phyloP scores from a whole-genome alignment of 169 alveolate genomes.

The Plasmodium falciparum region DNA sequence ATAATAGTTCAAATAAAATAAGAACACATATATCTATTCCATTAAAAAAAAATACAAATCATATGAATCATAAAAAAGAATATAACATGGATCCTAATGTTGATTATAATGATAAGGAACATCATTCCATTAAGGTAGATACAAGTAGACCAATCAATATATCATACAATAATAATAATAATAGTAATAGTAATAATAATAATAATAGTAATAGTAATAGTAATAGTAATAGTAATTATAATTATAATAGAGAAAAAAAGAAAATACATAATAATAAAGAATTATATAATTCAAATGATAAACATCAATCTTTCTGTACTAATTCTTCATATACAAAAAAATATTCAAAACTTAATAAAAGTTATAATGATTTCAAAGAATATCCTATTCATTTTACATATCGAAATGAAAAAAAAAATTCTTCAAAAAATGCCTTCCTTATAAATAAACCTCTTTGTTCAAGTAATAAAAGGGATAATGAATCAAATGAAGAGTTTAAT shows the following conservation, averaged over 20 bases:
- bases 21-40: constrained; percentile 3
- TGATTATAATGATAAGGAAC: neutral
- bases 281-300: too few species aligned
- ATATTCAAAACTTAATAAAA: too few species aligned
- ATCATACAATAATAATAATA: neutral
- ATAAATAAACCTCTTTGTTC: too few species aligned
- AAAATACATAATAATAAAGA: too few species aligned
- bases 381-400: too few species aligned
- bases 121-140: neutral
- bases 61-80: neutral
- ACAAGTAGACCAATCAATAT: neutral
- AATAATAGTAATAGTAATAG: neutral
- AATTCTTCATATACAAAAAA: too few species aligned
- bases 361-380: too few species aligned
- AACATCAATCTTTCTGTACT: too few species aligned
- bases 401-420: too few species aligned
- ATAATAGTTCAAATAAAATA: neutral
- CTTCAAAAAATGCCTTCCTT: too few species aligned
- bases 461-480: too few species aligned
- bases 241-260: neutral
- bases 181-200: neutral
- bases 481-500: too few species aligned
- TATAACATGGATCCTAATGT: neutral
- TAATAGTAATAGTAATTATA: neutral
- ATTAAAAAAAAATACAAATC: neutral